These are phyloP conservation scores for Kernera saxatilis DNA, from an alignment of 345 rosid species.

Conservation along the genomic window DNA sequence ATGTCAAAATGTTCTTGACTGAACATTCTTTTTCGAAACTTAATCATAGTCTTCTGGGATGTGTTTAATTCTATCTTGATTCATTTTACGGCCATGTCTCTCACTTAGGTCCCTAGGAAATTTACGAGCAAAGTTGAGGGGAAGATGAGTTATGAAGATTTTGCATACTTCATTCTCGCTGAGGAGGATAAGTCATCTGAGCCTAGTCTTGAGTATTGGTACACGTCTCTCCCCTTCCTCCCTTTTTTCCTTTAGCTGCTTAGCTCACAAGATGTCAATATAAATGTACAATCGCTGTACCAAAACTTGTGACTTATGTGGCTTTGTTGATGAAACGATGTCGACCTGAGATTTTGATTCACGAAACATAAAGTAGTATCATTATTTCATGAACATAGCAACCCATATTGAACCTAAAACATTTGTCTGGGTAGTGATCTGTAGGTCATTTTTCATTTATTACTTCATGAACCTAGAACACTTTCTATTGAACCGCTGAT, in stretches of 20 bases:
- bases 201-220: constrained; percentile 90
- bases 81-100: not conserved
- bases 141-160: constrained; percentile 96
- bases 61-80: not conserved
- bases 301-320: constrained; percentile 38
- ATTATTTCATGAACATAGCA: not conserved
- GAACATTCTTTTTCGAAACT: constrained; percentile 4
- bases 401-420: not conserved
- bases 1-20: constrained; percentile 19
- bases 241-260: not conserved
- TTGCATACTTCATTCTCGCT: constrained; percentile 80
- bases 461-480: not conserved
- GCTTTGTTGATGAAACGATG: not conserved
- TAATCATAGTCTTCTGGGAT: not conserved
- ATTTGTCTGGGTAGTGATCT: not conserved
- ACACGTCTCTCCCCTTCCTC: constrained; percentile 3
- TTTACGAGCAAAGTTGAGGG: constrained; percentile 68
- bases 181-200: constrained; percentile 94
- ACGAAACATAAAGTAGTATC: not conserved
- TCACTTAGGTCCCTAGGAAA: constrained; percentile 59
- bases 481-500: not conserved
- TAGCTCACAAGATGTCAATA: not conserved
- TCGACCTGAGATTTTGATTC: not conserved
- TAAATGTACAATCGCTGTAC: not conserved
- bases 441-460: not conserved